These are phyloP conservation scores for Pseudopithomyces chartarum DNA, from an alignment of 2,329 filamentous ascomycete genomes.

Conservation along the genomic window DNA sequence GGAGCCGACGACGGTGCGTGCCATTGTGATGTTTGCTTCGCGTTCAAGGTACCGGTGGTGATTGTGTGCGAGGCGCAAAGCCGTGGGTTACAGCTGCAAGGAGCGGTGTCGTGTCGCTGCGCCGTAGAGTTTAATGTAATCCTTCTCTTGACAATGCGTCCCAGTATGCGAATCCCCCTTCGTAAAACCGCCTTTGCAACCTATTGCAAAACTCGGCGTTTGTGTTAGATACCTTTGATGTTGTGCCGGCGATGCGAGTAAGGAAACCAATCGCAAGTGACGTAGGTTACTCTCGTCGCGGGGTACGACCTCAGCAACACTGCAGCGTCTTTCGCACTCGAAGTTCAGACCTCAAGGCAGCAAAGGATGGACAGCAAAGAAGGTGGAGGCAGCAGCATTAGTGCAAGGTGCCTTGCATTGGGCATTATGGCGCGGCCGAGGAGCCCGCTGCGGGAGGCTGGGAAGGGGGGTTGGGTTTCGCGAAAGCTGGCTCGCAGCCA, in stretches of 20 bases:
- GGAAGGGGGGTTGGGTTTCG: slow-evolving; percentile 9
- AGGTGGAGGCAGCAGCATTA: not conserved
- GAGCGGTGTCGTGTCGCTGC: too few relatives aligned
- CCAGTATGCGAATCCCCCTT: not conserved
- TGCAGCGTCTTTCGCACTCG: too few relatives aligned
- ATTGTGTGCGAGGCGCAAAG: not conserved
- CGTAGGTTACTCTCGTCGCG: not conserved
- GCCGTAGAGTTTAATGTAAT: not conserved
- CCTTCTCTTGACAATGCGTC: not conserved
- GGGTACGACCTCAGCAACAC: not conserved
- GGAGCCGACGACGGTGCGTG: slow-evolving; percentile 44
- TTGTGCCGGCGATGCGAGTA: not conserved
- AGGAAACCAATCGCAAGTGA: slow-evolving; percentile 1
- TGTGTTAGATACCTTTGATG: not conserved
- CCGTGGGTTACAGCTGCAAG: not conserved
- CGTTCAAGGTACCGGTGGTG: not conserved
- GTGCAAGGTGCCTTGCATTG: not conserved
- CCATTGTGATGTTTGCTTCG: slow-evolving; percentile 35
- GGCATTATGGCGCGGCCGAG: not conserved
- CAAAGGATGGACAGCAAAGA: not conserved
- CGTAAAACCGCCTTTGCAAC: not conserved
- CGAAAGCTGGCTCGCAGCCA: not conserved
- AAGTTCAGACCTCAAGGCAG: not conserved
- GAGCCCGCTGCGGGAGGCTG: slow-evolving; percentile 4
- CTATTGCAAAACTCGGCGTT: not conserved